These are phyloP conservation scores for Stachybotrys chartarum DNA, from an alignment of 2,329 filamentous ascomycete genomes.

Conservation along the genomic window DNA sequence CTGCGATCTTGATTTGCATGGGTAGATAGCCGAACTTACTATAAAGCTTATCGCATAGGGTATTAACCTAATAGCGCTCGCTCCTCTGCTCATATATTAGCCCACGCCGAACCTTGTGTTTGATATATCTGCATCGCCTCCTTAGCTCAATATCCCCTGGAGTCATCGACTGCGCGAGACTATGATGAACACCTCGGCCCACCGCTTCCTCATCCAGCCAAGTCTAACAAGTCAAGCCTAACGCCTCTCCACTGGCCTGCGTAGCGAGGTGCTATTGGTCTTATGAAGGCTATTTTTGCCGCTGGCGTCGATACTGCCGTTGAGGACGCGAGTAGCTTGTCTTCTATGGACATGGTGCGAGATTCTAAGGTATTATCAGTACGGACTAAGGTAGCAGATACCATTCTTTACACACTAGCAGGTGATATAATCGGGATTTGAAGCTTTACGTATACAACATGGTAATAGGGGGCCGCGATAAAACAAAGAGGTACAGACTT, in stretches of 20 bases:
- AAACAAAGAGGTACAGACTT: not conserved
- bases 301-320: not conserved
- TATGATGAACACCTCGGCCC: not conserved
- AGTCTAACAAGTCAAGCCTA: not conserved
- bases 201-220: not conserved
- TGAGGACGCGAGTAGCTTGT: not conserved
- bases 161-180: not conserved
- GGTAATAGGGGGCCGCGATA: not conserved
- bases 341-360: not conserved
- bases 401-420: not conserved
- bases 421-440: not conserved
- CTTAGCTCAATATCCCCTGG: not conserved
- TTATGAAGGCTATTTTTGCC: not conserved
- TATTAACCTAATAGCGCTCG: constrained; percentile 1
- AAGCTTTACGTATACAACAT: not conserved
- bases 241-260: not conserved
- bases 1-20: not conserved
- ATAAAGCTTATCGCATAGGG: constrained; percentile 1
- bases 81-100: not conserved
- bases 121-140: not conserved
- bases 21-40: not conserved
- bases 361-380: too few relatives aligned
- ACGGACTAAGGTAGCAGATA: too few relatives aligned
- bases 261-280: not conserved
- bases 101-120: too few relatives aligned